These are phyloP conservation scores for Tricholoma terreum DNA, from an alignment of 768 basidiomycete species.

Conservation along the genomic window DNA sequence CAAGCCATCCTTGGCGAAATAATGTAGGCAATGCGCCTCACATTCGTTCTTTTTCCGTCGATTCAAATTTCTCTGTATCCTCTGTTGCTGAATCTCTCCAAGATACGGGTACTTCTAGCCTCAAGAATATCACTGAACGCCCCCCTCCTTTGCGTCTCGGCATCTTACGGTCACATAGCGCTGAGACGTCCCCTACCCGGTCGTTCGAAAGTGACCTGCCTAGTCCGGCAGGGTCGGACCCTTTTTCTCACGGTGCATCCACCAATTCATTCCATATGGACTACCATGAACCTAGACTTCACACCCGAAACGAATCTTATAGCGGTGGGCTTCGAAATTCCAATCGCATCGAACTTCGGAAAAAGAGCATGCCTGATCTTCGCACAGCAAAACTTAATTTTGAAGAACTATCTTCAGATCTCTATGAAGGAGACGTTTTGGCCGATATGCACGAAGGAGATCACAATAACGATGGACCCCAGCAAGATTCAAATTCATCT, in stretches of 20 bases:
- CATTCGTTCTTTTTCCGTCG: conserved; percentile 57
- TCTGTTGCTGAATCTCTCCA: conserved; percentile 41
- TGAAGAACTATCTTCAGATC: conserved; percentile 23
- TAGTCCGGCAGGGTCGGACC: conserved; percentile 54
- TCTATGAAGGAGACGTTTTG: conserved; percentile 14
- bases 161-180: conserved; percentile 38
- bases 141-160: conserved; percentile 51
- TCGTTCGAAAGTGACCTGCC: conserved; percentile 56
- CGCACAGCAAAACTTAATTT: conserved; percentile 48
- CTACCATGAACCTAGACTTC: conserved; percentile 27
- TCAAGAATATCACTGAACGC: conserved; percentile 28
- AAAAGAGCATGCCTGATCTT: conserved; percentile 88
- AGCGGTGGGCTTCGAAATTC: conserved; percentile 37
- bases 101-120: conserved; percentile 19
- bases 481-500: conserved; percentile 48
- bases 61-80: conserved; percentile 53
- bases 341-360: conserved; percentile 42
- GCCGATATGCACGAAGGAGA: conserved; percentile 4
- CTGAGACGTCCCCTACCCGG: conserved; percentile 42
- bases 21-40: conserved; percentile 42
- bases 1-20: conserved; percentile 42
- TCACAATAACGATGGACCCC: conserved; percentile 27
- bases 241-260: conserved; percentile 38
- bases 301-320: conserved; percentile 51
- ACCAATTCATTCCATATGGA: conserved; percentile 6